Evolutionary conservation across 768 basidiomycete species (phyloP).

Genomic region (Jaapia argillacea): DNA sequence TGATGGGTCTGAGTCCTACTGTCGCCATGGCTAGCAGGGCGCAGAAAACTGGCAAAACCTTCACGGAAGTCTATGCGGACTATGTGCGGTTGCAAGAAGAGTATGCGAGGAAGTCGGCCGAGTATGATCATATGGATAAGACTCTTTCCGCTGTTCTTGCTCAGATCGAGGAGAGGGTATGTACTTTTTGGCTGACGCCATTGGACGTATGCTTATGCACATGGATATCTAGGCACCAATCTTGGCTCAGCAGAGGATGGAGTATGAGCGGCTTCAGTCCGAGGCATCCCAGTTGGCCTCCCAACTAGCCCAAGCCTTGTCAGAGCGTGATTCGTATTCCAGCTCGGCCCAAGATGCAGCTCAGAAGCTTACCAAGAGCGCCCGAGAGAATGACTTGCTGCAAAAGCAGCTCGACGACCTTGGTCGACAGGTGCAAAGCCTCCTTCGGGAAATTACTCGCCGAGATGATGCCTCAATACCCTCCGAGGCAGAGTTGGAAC

Average conservation of each 20-base stretch:
- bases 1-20: conserved; percentile 75
- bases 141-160: conserved; percentile 71
- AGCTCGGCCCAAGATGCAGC: conserved; percentile 44
- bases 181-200: conserved; percentile 16
- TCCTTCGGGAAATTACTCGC: conserved; percentile 75
- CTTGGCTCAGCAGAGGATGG: conserved; percentile 79
- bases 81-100: conserved; percentile 83
- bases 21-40: conserved; percentile 77
- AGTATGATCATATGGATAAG: conserved; percentile 79
- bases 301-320: conserved; percentile 66
- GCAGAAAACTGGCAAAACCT: conserved; percentile 79
- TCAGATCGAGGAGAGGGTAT: conserved; percentile 85
- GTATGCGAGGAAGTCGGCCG: conserved; percentile 63
- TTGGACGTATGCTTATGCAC: conserved; percentile 2
- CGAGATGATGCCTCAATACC: conserved; percentile 77
- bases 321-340: conserved; percentile 63
- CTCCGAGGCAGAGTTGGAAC: conserved; percentile 48
- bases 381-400: conserved; percentile 56
- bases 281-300: conserved; percentile 75
- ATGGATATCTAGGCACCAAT: conserved; percentile 77
- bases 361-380: conserved; percentile 50
- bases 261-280: conserved; percentile 76
- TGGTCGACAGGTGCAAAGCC: conserved; percentile 71
- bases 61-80: conserved; percentile 91
- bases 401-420: conserved; percentile 75